Evolutionary conservation across 768 basidiomycete genomes (phyloP).

Genomic region (Pisolithus orientalis): DNA sequence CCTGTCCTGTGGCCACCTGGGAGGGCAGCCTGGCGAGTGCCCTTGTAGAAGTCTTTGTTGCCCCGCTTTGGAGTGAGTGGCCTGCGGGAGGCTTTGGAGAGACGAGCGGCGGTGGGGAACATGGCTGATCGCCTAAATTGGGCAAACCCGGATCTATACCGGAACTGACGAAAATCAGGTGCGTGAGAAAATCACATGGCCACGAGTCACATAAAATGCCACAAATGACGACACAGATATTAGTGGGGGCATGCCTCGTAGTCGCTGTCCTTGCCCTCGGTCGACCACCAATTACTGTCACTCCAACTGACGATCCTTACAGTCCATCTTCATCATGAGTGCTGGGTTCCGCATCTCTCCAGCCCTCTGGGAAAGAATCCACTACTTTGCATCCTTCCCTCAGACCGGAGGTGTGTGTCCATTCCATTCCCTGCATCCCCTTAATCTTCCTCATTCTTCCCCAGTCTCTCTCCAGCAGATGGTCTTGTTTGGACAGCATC

Average conservation of each 20-base stretch:
- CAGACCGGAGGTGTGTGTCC: constrained; percentile 75
- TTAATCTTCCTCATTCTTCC: background rate
- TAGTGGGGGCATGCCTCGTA: no score
- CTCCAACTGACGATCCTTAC: background rate
- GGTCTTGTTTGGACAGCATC: constrained; percentile 96
- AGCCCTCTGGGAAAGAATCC: constrained; percentile 83
- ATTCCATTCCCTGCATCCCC: background rate
- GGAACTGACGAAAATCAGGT: no score
- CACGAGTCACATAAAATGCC: no score
- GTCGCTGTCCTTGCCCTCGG: no score
- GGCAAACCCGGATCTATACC: no score
- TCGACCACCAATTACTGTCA: no score
- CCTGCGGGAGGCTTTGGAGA: constrained; percentile 80
- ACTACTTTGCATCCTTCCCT: constrained; percentile 86
- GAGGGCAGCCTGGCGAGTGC: constrained; percentile 76
- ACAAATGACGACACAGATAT: no score
- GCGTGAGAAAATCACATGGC: no score
- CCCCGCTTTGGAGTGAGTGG: constrained; percentile 81
- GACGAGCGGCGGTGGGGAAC: constrained; percentile 61
- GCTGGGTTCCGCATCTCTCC: constrained; percentile 64
- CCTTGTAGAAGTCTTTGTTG: constrained; percentile 98
- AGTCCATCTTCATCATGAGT: constrained; percentile 25
- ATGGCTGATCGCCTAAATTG: constrained; percentile 28
- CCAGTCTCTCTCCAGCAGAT: constrained; percentile 94
- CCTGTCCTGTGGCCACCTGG: constrained; percentile 85